Conservation (phyloP, 495 filamentous ascomycete genomes). For the Aspergillus bridgeri region DNA sequence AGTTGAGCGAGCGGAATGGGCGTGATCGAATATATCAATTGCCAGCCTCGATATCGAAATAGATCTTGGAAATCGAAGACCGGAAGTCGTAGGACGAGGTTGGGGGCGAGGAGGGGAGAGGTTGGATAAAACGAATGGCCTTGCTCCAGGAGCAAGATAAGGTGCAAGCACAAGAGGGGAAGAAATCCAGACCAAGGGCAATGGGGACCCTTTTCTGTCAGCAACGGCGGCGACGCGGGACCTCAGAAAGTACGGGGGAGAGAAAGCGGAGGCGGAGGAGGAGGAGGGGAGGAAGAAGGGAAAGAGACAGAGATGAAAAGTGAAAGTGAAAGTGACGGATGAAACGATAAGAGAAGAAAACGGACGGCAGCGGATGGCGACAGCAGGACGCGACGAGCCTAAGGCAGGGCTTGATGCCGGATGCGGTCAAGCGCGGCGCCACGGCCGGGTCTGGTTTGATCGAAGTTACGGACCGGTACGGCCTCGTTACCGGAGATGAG, state of each 20-base stretch:
- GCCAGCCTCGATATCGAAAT: neutral
- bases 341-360: constrained; percentile 16
- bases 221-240: constrained; percentile 2
- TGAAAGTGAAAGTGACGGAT: neutral
- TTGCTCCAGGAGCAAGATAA: constrained; percentile 5
- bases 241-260: neutral
- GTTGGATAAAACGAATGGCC: constrained; percentile 9
- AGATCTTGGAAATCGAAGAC: neutral
- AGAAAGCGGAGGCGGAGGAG: neutral
- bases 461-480: neutral
- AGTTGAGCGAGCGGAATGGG: constrained; percentile 5
- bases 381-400: constrained; percentile 17
- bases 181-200: neutral
- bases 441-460: neutral
- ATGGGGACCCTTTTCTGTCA: neutral
- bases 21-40: neutral
- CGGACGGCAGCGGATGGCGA: constrained; percentile 21
- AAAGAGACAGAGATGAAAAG: constrained; percentile 6
- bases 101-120: neutral
- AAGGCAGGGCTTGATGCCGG: constrained; percentile 8
- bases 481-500: neutral
- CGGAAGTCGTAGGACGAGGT: neutral
- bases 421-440: neutral
- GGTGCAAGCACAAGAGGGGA: neutral
- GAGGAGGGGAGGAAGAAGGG: neutral